Evolutionary conservation across 2,329 filamentous ascomycete genomes (phyloP).

Genomic region (Periconia digitata): DNA sequence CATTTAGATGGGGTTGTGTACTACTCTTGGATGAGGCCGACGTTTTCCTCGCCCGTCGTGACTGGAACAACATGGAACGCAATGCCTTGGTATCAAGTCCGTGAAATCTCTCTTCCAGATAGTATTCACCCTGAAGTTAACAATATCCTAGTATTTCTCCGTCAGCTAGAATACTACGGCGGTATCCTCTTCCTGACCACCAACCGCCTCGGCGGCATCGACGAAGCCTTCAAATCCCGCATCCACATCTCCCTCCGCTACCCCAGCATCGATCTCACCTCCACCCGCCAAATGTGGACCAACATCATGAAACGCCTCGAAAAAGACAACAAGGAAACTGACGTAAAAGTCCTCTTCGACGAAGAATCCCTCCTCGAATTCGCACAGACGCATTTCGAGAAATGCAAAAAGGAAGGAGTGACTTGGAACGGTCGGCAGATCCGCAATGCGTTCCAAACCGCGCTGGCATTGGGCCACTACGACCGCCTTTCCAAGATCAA

Average conservation of each 20-base stretch:
- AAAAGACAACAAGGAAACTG: conserved; percentile 2
- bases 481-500: conserved; percentile 6
- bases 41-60: conserved; percentile 55
- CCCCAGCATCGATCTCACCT: conserved; percentile 5
- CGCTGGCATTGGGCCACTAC: conserved; percentile 14
- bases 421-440: conserved; percentile 18
- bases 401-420: background rate
- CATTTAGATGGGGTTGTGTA: conserved; percentile 55
- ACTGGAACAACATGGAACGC: conserved; percentile 75
- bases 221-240: conserved; percentile 29
- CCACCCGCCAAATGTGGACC: conserved; percentile 4
- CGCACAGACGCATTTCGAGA: background rate
- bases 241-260: conserved; percentile 6
- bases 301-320: conserved; percentile 6
- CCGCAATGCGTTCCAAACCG: conserved; percentile 17
- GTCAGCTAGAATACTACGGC: conserved; percentile 43
- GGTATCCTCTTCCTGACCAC: conserved; percentile 48
- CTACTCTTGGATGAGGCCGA: conserved; percentile 75
- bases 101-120: background rate
- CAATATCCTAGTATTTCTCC: conserved; percentile 18
- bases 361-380: conserved; percentile 10
- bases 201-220: conserved; percentile 41
- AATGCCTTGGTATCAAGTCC: conserved; percentile 67
- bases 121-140: background rate
- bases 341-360: conserved; percentile 6